A percentile compares a stretch with the other conserved stretches of the same genome.
Evolutionary conservation across 345 rosid genomes (phyloP).

Genomic region (Lumnitzera racemosa): DNA sequence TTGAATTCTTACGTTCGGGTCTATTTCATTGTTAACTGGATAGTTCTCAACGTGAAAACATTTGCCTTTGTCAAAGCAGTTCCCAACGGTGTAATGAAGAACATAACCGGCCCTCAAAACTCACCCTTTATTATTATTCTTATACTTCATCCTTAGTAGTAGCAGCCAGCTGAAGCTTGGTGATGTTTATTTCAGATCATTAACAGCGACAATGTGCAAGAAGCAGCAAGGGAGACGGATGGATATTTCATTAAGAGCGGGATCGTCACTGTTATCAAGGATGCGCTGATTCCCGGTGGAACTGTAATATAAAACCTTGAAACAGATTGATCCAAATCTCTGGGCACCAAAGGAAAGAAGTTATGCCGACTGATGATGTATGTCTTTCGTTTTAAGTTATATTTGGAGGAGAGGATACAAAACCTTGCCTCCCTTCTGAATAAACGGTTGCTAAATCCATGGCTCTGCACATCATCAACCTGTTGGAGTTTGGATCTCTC

Average conservation of each 20-base stretch:
- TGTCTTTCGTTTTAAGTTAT: neutral
- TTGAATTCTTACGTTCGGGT: no score
- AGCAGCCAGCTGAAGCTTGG: neutral
- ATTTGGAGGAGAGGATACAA: no score
- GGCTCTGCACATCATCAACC: no score
- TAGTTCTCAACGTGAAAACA: no score
- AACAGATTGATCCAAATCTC: neutral
- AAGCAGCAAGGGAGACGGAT: constrained; percentile 92
- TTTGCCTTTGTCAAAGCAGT: no score
- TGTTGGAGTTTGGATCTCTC: no score
- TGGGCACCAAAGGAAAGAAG: no score
- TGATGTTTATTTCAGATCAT: constrained; percentile 41
- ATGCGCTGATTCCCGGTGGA: constrained; percentile 91
- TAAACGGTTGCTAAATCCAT: neutral
- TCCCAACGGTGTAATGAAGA: no score
- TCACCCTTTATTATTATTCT: neutral
- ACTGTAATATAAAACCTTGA: constrained; percentile 32
- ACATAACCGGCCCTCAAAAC: no score
- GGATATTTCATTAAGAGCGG: constrained; percentile 98
- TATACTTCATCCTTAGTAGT: neutral
- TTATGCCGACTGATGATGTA: no score
- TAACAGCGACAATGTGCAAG: constrained; percentile 80
- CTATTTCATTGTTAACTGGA: no score
- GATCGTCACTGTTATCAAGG: constrained; percentile 89
- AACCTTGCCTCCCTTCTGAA: neutral